Evolutionary conservation across 768 basidiomycete species (phyloP).

Genomic region (Amanita polypyramis): DNA sequence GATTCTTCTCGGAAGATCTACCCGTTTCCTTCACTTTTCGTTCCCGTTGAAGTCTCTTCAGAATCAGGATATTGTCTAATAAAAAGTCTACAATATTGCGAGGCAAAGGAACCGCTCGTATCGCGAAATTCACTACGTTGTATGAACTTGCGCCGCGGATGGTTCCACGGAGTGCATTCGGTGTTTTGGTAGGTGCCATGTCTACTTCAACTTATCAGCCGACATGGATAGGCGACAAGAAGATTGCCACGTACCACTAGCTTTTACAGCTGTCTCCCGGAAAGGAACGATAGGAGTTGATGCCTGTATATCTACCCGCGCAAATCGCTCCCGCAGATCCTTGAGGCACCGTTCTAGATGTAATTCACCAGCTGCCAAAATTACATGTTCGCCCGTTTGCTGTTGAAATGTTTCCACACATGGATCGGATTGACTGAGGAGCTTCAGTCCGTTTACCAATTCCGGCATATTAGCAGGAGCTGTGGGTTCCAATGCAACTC

Average conservation of each 20-base stretch:
- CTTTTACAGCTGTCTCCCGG: slow-evolving; percentile 87
- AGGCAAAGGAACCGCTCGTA: slow-evolving; percentile 80
- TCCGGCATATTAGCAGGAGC: slow-evolving; percentile 82
- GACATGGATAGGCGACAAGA: neutral
- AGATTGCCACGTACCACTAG: slow-evolving; percentile 37
- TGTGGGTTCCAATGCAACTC: slow-evolving; percentile 86
- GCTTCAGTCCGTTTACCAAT: slow-evolving; percentile 74
- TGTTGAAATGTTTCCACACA: slow-evolving; percentile 98
- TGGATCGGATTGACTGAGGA: slow-evolving; percentile 91
- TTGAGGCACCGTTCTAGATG: slow-evolving; percentile 97
- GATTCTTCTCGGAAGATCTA: slow-evolving; percentile 18
- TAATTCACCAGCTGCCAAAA: slow-evolving; percentile 89
- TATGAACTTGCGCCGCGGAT: slow-evolving; percentile 59
- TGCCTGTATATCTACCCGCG: slow-evolving; percentile 83
- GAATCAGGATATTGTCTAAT: slow-evolving; percentile 51
- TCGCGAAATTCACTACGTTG: slow-evolving; percentile 66
- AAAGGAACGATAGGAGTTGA: slow-evolving; percentile 97
- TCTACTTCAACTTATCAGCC: slow-evolving; percentile 36
- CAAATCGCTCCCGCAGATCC: slow-evolving; percentile 93
- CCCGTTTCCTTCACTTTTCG: slow-evolving; percentile 22
- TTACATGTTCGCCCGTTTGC: slow-evolving; percentile 94
- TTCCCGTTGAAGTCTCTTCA: slow-evolving; percentile 51
- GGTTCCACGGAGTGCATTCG: slow-evolving; percentile 65
- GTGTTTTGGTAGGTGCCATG: slow-evolving; percentile 77
- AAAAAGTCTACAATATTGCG: slow-evolving; percentile 64